Evolutionary conservation across 306 rosid genomes (phyloP).

Genomic region (Betula pendula): DNA sequence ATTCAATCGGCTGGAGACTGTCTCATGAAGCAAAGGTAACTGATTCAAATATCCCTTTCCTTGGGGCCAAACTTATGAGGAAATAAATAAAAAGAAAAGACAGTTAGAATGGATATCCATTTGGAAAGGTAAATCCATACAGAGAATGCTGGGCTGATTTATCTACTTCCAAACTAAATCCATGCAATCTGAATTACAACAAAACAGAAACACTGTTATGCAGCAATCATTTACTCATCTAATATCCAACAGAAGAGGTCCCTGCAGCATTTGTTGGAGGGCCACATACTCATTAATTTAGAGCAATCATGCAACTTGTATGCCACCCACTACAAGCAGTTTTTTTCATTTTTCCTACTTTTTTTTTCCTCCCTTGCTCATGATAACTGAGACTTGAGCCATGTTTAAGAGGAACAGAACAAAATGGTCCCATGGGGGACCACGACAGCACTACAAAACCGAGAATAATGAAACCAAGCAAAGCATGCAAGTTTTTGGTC

Average conservation of each 20-base stretch:
- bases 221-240: constrained; percentile 34
- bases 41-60: neutral
- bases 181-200: constrained; percentile 16
- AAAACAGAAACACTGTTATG: constrained; percentile 32
- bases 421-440: constrained; percentile 36
- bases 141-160: constrained; percentile 4
- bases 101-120: constrained; percentile 13
- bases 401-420: constrained; percentile 37
- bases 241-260: constrained; percentile 36
- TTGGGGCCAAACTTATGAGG: neutral
- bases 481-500: constrained; percentile 13
- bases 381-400: constrained; percentile 44
- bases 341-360: constrained; percentile 35
- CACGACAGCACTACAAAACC: constrained; percentile 13
- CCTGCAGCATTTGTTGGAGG: constrained; percentile 42
- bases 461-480: constrained; percentile 14
- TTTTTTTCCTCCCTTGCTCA: constrained; percentile 33
- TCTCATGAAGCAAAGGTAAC: neutral
- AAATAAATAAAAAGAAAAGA: neutral
- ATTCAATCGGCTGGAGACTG: neutral
- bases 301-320: constrained; percentile 45
- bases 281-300: constrained; percentile 44
- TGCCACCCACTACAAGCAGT: constrained; percentile 33
- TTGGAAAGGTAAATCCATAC: neutral
- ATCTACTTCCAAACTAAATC: constrained; percentile 13